These are phyloP conservation scores for Penicillium antarcticum DNA, from an alignment of 495 filamentous ascomycete genomes.

Conservation along the genomic window DNA sequence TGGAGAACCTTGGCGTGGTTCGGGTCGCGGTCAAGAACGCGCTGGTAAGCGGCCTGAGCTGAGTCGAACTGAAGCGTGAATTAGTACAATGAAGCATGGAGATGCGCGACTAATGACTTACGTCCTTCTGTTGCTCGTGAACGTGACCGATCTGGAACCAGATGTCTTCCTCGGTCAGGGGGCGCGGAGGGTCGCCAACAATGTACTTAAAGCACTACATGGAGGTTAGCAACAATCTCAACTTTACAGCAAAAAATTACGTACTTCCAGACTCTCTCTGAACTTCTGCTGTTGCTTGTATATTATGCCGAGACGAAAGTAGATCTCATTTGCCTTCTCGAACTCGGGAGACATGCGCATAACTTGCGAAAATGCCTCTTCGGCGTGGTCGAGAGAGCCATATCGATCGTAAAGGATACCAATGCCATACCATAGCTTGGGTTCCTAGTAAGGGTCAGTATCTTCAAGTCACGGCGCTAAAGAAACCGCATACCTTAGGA, in stretches of 20 bases:
- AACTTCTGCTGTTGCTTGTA: conserved; percentile 99
- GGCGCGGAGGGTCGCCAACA: conserved; percentile 85
- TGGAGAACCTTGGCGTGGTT: conserved; percentile 98
- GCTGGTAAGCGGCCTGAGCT: conserved; percentile 86
- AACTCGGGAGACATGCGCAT: conserved; percentile 99
- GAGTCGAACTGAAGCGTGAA: conserved; percentile 69
- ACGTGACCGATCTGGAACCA: conserved; percentile 99
- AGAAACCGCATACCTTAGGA: conserved; percentile 68
- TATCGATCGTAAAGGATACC: conserved; percentile 98
- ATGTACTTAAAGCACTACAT: conserved; percentile 96
- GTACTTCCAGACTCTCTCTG: conserved; percentile 82
- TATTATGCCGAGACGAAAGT: conserved; percentile 97
- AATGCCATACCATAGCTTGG: conserved; percentile 98
- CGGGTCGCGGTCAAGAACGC: conserved; percentile 91
- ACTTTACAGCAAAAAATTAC: conserved; percentile 12
- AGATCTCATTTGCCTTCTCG: conserved; percentile 99
- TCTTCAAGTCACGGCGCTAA: neutral
- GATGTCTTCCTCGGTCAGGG: conserved; percentile 96
- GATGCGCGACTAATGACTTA: conserved; percentile 45
- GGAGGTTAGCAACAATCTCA: conserved; percentile 1
- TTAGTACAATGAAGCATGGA: conserved; percentile 13
- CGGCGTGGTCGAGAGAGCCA: conserved; percentile 93
- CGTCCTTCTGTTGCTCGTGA: conserved; percentile 98
- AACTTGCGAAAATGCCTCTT: conserved; percentile 97
- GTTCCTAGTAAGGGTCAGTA: conserved; percentile 58